These are phyloP conservation scores for Closterium sp. DNA, from an alignment of 139 green algal genomes.

Conservation along the genomic window DNA sequence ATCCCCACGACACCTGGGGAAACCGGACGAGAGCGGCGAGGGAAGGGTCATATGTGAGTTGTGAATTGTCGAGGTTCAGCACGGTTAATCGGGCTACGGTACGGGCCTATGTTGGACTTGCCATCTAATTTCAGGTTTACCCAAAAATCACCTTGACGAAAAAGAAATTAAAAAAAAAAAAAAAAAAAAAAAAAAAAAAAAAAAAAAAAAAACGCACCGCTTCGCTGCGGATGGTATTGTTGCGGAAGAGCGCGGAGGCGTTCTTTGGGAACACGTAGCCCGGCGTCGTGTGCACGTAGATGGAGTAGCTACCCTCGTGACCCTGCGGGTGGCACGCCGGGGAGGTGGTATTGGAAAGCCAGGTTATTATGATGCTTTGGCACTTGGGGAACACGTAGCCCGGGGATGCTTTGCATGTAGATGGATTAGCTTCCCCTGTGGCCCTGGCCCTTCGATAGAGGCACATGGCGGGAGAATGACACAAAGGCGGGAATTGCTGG, in stretches of 20 bases:
- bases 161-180: too few species aligned
- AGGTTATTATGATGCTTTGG: too few species aligned
- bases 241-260: constrained; percentile 10
- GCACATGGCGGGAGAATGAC: neutral
- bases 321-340: too few species aligned
- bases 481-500: neutral
- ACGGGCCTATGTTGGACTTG: neutral
- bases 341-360: too few species aligned
- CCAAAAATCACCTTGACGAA: too few species aligned
- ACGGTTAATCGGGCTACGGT: neutral
- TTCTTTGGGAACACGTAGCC: constrained; percentile 10
- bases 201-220: too few species aligned
- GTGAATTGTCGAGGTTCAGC: too few species aligned
- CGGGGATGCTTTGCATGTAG: constrained; percentile 6
- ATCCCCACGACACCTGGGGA: constrained; percentile 52
- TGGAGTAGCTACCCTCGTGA: constrained; percentile 19
- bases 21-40: neutral
- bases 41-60: too few species aligned
- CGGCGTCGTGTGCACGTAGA: constrained; percentile 20
- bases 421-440: constrained; percentile 17
- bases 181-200: too few species aligned
- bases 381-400: constrained; percentile 12
- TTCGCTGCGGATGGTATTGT: constrained; percentile 15
- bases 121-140: too few species aligned
- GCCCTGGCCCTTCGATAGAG: neutral